Percentiles rank a stretch among this genome's conserved stretches.
phyloP scores from a whole-genome alignment of 768 basidiomycete genomes.

The Leccinum obscurum region DNA sequence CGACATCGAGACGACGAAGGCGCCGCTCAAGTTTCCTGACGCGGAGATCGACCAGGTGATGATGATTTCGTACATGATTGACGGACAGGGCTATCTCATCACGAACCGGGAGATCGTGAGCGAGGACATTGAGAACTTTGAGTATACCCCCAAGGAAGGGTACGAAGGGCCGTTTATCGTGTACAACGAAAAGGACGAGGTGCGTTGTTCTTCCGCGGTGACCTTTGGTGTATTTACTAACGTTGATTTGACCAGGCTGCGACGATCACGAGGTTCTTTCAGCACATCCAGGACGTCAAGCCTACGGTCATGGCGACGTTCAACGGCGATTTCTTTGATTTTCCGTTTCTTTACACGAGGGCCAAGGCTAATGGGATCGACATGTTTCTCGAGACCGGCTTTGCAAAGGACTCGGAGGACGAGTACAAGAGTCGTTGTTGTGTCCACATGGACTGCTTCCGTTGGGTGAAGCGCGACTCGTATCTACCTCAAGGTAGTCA shows the following conservation, averaged over 20 bases:
- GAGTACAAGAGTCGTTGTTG: conserved; percentile 93
- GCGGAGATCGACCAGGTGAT: conserved; percentile 96
- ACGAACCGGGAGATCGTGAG: conserved; percentile 97
- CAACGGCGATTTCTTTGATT: conserved; percentile 99
- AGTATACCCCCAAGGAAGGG: conserved; percentile 97
- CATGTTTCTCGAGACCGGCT: conserved; percentile 95
- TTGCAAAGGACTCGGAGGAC: conserved; percentile 86
- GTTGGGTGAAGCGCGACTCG: conserved; percentile 99
- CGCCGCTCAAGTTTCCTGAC: conserved; percentile 99
- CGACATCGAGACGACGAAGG: conserved; percentile 99
- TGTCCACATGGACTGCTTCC: conserved; percentile 98
- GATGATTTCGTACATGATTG: conserved; percentile 99
- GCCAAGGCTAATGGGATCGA: conserved; percentile 88
- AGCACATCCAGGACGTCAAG: conserved; percentile 88
- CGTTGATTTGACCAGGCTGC: conserved; percentile 56
- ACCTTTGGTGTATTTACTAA: background rate
- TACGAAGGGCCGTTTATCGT: conserved; percentile 96
- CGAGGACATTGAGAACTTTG: conserved; percentile 98
- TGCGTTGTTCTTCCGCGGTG: conserved; percentile 30
- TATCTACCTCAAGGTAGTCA: conserved; percentile 98
- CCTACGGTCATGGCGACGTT: conserved; percentile 98
- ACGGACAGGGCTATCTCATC: conserved; percentile 96
- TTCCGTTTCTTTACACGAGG: conserved; percentile 90
- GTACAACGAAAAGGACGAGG: conserved; percentile 94
- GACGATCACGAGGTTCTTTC: conserved; percentile 85